phyloP scores from a whole-genome alignment of 768 basidiomycete genomes.

The Mycena latifolia region DNA sequence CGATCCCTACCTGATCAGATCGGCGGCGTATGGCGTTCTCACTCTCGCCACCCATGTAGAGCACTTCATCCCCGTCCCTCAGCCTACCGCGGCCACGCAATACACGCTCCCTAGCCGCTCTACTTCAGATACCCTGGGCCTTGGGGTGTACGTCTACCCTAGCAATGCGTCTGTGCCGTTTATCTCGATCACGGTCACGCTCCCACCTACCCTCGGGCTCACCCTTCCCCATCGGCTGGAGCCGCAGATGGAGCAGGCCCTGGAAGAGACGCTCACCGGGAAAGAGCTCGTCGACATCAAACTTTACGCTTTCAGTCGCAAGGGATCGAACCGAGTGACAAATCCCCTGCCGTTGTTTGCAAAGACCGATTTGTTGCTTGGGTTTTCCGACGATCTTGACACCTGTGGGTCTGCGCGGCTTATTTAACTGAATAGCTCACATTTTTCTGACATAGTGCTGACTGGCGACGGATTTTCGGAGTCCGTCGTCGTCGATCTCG shows the following conservation, averaged over 20 bases:
- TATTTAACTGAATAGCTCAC: background rate
- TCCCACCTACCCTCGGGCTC: too few species aligned
- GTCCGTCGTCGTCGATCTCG: slow-evolving; percentile 13
- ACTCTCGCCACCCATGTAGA: too few species aligned
- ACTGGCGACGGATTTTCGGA: slow-evolving; percentile 8
- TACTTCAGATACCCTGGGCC: background rate
- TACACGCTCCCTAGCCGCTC: background rate
- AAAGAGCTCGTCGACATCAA: slow-evolving; percentile 35
- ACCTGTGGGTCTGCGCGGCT: background rate
- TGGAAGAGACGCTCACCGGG: too few species aligned
- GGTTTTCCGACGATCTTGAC: slow-evolving; percentile 32
- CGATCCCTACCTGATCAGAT: too few species aligned
- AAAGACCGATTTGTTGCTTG: slow-evolving; percentile 32
- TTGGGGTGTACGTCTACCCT: slow-evolving; percentile 15
- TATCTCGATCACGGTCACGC: too few species aligned
- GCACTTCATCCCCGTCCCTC: too few species aligned
- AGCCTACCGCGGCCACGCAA: background rate
- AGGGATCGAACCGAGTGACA: slow-evolving; percentile 9
- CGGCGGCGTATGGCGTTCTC: too few species aligned
- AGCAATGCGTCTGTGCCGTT: background rate
- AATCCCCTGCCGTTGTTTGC: slow-evolving; percentile 36
- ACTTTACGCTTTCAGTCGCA: slow-evolving; percentile 38
- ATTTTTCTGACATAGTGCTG: background rate
- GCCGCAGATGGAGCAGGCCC: too few species aligned
- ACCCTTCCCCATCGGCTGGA: too few species aligned